Percentiles rank a stretch among this genome's conserved stretches.
Evolutionary conservation across 2,329 filamentous ascomycete genomes (phyloP).

Genomic region (Stenocarpella maydis): DNA sequence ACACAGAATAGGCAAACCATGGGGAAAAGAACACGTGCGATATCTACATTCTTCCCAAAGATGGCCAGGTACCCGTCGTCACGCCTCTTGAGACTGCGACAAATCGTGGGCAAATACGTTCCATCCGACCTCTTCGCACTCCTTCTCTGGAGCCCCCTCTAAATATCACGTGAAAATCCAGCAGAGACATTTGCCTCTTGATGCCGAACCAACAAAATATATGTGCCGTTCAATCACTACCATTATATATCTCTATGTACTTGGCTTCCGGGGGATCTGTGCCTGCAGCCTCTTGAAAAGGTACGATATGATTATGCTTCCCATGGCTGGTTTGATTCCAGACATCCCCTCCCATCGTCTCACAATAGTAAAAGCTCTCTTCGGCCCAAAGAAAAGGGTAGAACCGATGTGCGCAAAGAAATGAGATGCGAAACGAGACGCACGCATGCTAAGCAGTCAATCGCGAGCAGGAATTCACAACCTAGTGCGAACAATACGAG

Average conservation of each 20-base stretch:
- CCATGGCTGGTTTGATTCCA: neutral
- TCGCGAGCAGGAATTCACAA: slow-evolving; percentile 14
- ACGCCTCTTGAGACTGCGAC: slow-evolving; percentile 22
- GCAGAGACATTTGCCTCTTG: neutral
- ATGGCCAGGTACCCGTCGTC: slow-evolving; percentile 12
- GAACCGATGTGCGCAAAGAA: neutral
- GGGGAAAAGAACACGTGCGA: neutral
- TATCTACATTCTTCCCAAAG: neutral
- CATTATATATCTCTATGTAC: slow-evolving; percentile 7
- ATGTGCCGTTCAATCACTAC: neutral
- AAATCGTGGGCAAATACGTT: slow-evolving; percentile 12
- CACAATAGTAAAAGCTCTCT: neutral
- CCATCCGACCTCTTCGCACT: slow-evolving; percentile 14
- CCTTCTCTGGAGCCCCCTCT: slow-evolving; percentile 33
- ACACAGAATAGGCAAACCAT: neutral
- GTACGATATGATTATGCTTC: slow-evolving; percentile 20
- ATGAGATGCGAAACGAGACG: neutral
- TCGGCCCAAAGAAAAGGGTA: neutral
- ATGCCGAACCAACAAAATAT: neutral
- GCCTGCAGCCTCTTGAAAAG: slow-evolving; percentile 6
- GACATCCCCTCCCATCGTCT: neutral
- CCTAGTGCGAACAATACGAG: slow-evolving; percentile 25
- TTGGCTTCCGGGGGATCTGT: slow-evolving; percentile 6
- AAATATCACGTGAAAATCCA: neutral
- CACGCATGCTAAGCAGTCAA: neutral